Conservation (phyloP, 208 protist species). For the Leishmania arabica region DNA sequence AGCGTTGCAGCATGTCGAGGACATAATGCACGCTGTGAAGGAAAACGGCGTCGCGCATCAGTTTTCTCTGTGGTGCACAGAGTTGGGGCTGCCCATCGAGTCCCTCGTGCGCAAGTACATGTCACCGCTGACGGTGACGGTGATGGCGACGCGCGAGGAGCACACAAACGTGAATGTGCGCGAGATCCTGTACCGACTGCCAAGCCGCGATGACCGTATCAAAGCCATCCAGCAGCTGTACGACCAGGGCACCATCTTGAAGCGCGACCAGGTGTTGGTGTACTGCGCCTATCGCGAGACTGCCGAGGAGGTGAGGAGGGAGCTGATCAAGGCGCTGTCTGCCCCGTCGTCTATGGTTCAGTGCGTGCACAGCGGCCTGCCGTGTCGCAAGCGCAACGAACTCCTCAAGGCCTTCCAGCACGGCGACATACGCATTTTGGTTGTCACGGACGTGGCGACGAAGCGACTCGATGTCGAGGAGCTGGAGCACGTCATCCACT, state of each 20-base stretch:
- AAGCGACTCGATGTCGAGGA: constrained; percentile 95
- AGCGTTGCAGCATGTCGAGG: constrained; percentile 69
- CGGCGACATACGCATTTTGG: constrained; percentile 88
- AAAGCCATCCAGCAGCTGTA: constrained; percentile 61
- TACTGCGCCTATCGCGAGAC: constrained; percentile 73
- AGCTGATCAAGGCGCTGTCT: constrained; percentile 50
- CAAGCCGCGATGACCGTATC: constrained; percentile 50
- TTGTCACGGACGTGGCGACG: constrained; percentile 96
- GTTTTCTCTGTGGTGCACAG: constrained; percentile 93
- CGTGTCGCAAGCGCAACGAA: constrained; percentile 58
- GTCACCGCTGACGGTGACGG: constrained; percentile 55
- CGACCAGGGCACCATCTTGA: constrained; percentile 60
- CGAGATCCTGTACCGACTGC: constrained; percentile 61
- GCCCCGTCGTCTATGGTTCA: constrained; percentile 62
- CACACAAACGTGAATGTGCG: constrained; percentile 56
- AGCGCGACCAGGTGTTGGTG: constrained; percentile 78
- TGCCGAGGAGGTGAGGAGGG: constrained; percentile 51
- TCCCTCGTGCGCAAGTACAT: constrained; percentile 75
- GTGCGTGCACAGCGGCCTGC: constrained; percentile 94
- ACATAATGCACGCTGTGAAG: constrained; percentile 75
- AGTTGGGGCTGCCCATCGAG: constrained; percentile 56
- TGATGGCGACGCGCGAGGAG: constrained; percentile 71
- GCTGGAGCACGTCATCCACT: constrained; percentile 96
- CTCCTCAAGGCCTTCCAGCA: constrained; percentile 80
- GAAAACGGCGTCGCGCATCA: constrained; percentile 73